Evolutionary conservation across 306 rosid genomes (phyloP).

Genomic region (Luffa acutangula): DNA sequence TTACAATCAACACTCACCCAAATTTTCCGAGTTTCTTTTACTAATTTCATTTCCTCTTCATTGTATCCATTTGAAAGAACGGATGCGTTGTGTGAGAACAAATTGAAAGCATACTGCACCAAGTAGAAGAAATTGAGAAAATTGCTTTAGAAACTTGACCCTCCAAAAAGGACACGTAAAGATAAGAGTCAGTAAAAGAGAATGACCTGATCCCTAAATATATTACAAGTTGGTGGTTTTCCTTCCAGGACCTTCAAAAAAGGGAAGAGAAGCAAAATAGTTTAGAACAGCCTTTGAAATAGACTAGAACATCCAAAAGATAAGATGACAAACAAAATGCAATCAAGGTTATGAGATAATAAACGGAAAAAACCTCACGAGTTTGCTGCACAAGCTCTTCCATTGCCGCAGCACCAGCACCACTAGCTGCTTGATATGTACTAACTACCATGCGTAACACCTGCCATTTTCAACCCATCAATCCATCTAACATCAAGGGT

Average conservation of each 20-base stretch:
- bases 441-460: conserved; percentile 92
- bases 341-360: conserved; percentile 5
- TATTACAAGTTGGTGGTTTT: conserved; percentile 66
- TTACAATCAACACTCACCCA: conserved; percentile 48
- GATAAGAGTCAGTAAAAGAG: not conserved
- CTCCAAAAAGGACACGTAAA: not conserved
- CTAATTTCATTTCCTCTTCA: conserved; percentile 98
- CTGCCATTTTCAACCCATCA: conserved; percentile 29
- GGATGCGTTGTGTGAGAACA: conserved; percentile 86
- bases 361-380: conserved; percentile 54
- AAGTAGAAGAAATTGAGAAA: not conserved
- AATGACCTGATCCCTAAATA: conserved; percentile 74
- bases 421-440: conserved; percentile 97
- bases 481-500: not conserved
- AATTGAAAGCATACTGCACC: conserved; percentile 89
- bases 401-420: conserved; percentile 99
- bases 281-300: not conserved
- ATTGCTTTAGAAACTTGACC: not conserved
- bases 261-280: conserved; percentile 3
- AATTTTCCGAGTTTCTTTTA: conserved; percentile 87
- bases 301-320: not conserved
- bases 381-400: conserved; percentile 94
- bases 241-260: conserved; percentile 64
- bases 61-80: conserved; percentile 84
- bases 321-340: not conserved